phyloP scores from a whole-genome alignment of 768 basidiomycete species.

The Suillus luteus region DNA sequence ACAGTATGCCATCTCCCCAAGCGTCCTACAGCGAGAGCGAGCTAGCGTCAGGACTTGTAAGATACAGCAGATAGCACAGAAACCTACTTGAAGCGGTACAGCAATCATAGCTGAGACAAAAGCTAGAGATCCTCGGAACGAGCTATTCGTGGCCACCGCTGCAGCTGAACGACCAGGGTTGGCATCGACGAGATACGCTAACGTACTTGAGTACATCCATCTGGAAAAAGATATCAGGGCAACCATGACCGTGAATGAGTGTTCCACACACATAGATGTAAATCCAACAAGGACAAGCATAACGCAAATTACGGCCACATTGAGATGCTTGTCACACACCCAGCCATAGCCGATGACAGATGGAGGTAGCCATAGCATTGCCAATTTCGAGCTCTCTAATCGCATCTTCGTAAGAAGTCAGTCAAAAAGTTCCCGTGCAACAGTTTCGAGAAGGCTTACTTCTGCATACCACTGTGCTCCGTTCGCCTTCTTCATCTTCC shows the following conservation, averaged over 20 bases:
- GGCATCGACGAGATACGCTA: conserved; percentile 87
- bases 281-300: conserved; percentile 75
- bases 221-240: conserved; percentile 29
- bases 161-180: conserved; percentile 79
- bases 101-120: conserved; percentile 73
- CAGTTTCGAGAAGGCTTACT: conserved; percentile 38
- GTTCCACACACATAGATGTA: conserved; percentile 60
- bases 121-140: conserved; percentile 69
- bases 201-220: conserved; percentile 64
- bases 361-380: conserved; percentile 56
- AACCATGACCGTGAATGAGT: neutral
- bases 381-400: conserved; percentile 58
- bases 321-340: conserved; percentile 62
- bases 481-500: conserved; percentile 42
- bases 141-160: conserved; percentile 76
- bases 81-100: conserved; percentile 60
- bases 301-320: conserved; percentile 69
- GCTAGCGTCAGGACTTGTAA: conserved; percentile 1
- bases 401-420: conserved; percentile 57
- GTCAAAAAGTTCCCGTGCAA: neutral
- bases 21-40: conserved; percentile 44
- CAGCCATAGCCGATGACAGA: conserved; percentile 73
- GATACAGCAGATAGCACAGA: neutral
- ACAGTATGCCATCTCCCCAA: conserved; percentile 80
- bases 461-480: conserved; percentile 61